Evolutionary conservation across 2,329 filamentous ascomycete species (phyloP), one percentile per base, ranked within the genome.

Genomic region (Colletotrichum sp.): DNA sequence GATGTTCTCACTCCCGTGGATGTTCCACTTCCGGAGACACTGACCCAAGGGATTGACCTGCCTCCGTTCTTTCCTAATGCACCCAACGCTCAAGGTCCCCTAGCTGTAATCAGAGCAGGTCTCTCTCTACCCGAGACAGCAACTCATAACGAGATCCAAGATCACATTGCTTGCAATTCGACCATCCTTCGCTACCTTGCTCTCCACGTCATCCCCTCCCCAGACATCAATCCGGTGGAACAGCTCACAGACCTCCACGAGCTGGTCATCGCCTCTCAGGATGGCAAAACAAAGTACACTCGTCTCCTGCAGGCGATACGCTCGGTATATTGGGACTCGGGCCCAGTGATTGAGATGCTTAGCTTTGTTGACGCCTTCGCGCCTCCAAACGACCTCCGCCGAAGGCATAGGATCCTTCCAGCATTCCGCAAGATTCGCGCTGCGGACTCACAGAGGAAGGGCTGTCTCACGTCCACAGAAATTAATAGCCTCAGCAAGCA

Each of bases 151-250:
- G 21, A 24, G 13, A 32, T 80, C 21, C 57, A 80, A 60, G 10
- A 18, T 15, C 78, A 75, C 67, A 72, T 82, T 34, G 67, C 71
- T 10, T 49, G 67, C 16, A 82, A 82, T 64, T 59, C 64, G 49
- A 68, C 68, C 66, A 70, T 82, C 66, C 52, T 82, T 34, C 74
- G 76, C 21, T 78, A 80, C 72, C 77, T 81, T n/a, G 39, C 39
- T 55, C 66, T 77, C 52, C 65, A 76, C 34, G 10, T 57, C 36
- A 18, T 76, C 65, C 76, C 76, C 6, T 49, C 26, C 4, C 73
- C 75, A 4, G 32, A 39, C 49, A 69, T 65, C 57, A 74, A 68
- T 32, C 68, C 72, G 3, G 16, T 60, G 16, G 60, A 67, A 21
- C 30, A 68, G 21, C 4, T 15, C n/a, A 72, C 49, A 59, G 62